These are phyloP conservation scores for Nitzschia putrida DNA, from an alignment of 108 stramenopile species.

Conservation along the genomic window DNA sequence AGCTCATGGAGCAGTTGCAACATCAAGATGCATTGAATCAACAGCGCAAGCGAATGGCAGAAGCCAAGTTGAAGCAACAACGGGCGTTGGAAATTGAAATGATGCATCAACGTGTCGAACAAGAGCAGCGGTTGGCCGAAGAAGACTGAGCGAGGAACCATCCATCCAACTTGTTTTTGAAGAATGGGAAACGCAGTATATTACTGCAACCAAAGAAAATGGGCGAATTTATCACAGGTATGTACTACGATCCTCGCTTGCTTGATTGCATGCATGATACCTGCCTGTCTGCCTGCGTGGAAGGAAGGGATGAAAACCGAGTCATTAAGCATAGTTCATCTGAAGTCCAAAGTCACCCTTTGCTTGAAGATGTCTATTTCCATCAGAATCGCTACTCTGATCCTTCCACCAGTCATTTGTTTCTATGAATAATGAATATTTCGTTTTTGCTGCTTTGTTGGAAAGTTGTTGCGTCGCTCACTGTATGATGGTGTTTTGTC, in stretches of 20 bases:
- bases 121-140: slow-evolving; percentile 18
- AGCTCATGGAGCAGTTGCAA: slow-evolving; percentile 12
- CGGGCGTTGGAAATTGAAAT: neutral
- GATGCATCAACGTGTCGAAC: slow-evolving; percentile 11
- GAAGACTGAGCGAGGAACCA: too few species aligned
- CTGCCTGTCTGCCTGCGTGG: neutral
- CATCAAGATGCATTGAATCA: neutral
- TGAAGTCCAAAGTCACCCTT: slow-evolving; percentile 45
- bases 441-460: too few species aligned
- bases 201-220: too few species aligned
- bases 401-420: slow-evolving; percentile 18
- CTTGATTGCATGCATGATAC: too few species aligned
- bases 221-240: too few species aligned
- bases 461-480: too few species aligned
- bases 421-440: too few species aligned
- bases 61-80: slow-evolving; percentile 13
- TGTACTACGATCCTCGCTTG: too few species aligned
- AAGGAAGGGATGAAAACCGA: slow-evolving; percentile 28
- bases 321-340: slow-evolving; percentile 42
- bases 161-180: too few species aligned
- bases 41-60: slow-evolving; percentile 5
- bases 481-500: too few species aligned
- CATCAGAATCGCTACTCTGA: slow-evolving; percentile 52
- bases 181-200: too few species aligned
- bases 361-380: slow-evolving; percentile 46